phyloP scores from a whole-genome alignment of 2,329 filamentous ascomycete species.

The Pseudogymnoascus sp. region DNA sequence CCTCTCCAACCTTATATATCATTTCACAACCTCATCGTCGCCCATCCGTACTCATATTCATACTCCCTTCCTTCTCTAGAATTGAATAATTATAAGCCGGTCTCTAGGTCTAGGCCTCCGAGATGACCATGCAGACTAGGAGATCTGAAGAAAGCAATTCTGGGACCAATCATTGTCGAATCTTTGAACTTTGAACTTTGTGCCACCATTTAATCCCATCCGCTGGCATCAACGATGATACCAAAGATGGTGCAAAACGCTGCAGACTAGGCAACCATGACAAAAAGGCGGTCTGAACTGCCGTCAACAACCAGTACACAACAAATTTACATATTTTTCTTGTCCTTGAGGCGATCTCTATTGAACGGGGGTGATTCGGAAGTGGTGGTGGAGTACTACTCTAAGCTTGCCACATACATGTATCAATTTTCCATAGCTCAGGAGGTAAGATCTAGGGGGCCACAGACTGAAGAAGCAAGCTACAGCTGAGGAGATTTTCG shows the following conservation, averaged over 20 bases:
- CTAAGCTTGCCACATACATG: neutral
- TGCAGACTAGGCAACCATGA: neutral
- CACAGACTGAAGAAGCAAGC: neutral
- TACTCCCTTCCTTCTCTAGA: neutral
- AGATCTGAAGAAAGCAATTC: neutral
- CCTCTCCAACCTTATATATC: neutral
- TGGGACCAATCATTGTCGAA: neutral
- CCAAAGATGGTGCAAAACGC: neutral
- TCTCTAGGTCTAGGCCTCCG: neutral
- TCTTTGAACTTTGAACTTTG: neutral
- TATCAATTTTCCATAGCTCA: neutral
- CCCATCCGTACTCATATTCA: neutral
- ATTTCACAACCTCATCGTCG: neutral
- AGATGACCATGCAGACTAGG: neutral
- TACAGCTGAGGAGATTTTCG: neutral
- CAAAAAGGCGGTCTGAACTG: slow-evolving; percentile 4
- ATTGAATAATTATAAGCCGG: neutral
- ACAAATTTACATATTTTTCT: neutral
- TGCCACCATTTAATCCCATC: neutral
- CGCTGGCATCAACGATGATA: neutral
- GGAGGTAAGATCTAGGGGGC: neutral
- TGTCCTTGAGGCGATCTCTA: neutral
- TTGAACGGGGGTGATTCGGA: neutral
- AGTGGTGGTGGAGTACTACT: neutral
- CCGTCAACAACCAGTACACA: neutral